Conservation (phyloP, 2,329 filamentous ascomycete species). For the Dichotomopilus funicola region DNA sequence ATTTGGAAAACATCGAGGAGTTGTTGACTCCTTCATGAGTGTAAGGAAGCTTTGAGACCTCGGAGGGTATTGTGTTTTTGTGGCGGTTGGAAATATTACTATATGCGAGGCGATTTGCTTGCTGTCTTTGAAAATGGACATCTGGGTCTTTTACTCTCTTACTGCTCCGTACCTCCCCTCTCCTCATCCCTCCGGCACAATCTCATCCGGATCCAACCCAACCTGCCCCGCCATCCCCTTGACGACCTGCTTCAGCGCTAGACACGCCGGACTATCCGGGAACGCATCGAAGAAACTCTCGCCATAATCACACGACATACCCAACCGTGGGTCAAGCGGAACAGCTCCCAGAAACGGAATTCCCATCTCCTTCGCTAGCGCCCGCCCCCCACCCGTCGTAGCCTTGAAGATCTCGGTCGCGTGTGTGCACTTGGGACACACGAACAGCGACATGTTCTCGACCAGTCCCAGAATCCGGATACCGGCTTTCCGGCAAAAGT, state of each 20-base stretch:
- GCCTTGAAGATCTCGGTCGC: conserved; percentile 81
- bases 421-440: conserved; percentile 85
- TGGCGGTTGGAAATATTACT: neutral
- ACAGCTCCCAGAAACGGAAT: conserved; percentile 87
- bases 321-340: conserved; percentile 85
- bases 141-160: too few species aligned
- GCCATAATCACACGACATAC: conserved; percentile 94
- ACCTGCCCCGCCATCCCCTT: conserved; percentile 61
- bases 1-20: conserved; percentile 75
- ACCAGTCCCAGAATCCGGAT: conserved; percentile 84
- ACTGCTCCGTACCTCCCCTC: too few species aligned
- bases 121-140: neutral
- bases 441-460: conserved; percentile 97
- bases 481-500: conserved; percentile 92
- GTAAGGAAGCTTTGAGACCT: too few species aligned
- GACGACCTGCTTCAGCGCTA: conserved; percentile 75
- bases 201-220: conserved; percentile 52
- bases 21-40: conserved; percentile 32
- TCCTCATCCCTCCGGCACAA: conserved; percentile 38
- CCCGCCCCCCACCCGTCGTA: conserved; percentile 79
- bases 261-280: conserved; percentile 85
- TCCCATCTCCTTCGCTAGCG: conserved; percentile 75
- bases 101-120: neutral
- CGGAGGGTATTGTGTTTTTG: neutral
- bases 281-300: conserved; percentile 96